Percentiles rank a stretch among this genome's conserved stretches.
phyloP scores from a whole-genome alignment of 371 early-diverging fungal genomes.

The Mortierella sp. region DNA sequence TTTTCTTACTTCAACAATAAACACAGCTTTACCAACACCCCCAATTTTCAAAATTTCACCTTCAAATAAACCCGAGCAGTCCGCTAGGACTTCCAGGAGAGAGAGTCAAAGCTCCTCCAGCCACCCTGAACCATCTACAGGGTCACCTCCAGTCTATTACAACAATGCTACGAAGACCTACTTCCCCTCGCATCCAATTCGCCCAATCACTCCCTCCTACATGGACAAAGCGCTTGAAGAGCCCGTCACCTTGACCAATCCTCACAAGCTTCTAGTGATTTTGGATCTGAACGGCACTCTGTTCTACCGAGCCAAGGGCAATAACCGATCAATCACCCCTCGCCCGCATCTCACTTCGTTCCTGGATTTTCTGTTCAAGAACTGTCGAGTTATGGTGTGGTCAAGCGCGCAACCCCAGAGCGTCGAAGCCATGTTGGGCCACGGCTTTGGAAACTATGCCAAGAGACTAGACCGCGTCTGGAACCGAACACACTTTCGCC shows the following conservation, averaged over 20 bases:
- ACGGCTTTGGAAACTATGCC: constrained; percentile 59
- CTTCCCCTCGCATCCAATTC: constrained; percentile 32
- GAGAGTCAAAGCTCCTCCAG: background rate
- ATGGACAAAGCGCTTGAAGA: constrained; percentile 20
- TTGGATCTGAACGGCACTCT: constrained; percentile 84
- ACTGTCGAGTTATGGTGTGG: constrained; percentile 85
- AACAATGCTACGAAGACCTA: constrained; percentile 31
- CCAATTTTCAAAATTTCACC: background rate
- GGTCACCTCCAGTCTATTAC: constrained; percentile 12
- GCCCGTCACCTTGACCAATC: constrained; percentile 14
- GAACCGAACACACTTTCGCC: constrained; percentile 70
- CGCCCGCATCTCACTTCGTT: constrained; percentile 72
- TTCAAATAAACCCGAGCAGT: background rate
- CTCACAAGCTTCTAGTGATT: constrained; percentile 63
- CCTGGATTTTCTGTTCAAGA: constrained; percentile 69
- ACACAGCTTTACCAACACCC: background rate
- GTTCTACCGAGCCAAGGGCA: constrained; percentile 59
- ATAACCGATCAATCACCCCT: constrained; percentile 57
- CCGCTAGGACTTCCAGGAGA: background rate
- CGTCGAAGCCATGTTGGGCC: constrained; percentile 58
- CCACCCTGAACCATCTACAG: too few species aligned
- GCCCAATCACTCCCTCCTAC: constrained; percentile 36
- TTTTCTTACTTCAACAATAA: background rate
- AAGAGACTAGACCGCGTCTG: constrained; percentile 65
- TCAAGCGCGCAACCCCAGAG: constrained; percentile 77